Evolutionary conservation across 2,329 filamentous ascomycete species (phyloP).

Genomic region (Clarireedia hainanense): DNA sequence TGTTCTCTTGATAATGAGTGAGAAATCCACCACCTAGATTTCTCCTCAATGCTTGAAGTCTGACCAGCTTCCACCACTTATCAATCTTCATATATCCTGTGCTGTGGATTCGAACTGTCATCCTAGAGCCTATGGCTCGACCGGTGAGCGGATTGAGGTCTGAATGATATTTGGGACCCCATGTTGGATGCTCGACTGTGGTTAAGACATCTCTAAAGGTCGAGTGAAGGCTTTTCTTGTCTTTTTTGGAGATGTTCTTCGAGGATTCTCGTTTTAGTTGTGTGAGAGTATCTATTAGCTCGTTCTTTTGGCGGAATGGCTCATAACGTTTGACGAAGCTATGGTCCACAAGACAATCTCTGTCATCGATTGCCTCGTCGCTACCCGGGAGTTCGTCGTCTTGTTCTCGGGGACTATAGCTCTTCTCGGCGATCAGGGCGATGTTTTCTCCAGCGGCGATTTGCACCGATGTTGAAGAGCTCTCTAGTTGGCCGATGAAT

Average conservation of each 20-base stretch:
- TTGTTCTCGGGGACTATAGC: slow-evolving; percentile 36
- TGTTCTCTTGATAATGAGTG: slow-evolving; percentile 54
- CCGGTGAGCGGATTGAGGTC: slow-evolving; percentile 54
- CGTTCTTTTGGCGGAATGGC: slow-evolving; percentile 55
- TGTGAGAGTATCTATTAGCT: slow-evolving; percentile 51
- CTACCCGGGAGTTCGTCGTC: slow-evolving; percentile 38
- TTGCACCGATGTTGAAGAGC: slow-evolving; percentile 52
- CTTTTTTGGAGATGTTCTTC: slow-evolving; percentile 56
- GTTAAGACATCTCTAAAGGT: slow-evolving; percentile 59
- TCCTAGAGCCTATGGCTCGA: slow-evolving; percentile 51
- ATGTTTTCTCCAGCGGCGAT: slow-evolving; percentile 67
- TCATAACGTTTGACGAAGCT: slow-evolving; percentile 56
- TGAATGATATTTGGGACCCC: slow-evolving; percentile 58
- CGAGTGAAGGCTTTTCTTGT: slow-evolving; percentile 57
- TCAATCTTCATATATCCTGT: slow-evolving; percentile 57
- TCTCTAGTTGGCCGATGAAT: slow-evolving; percentile 63
- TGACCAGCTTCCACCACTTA: slow-evolving; percentile 66
- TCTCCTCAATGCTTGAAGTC: slow-evolving; percentile 52
- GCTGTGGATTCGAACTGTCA: slow-evolving; percentile 51
- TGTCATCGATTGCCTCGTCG: slow-evolving; percentile 30
- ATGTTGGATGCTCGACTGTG: slow-evolving; percentile 57
- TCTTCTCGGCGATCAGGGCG: slow-evolving; percentile 64
- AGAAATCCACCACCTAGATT: slow-evolving; percentile 55
- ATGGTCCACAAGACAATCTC: slow-evolving; percentile 29
- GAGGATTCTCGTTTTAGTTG: slow-evolving; percentile 52